Evolutionary conservation across 2,329 filamentous ascomycete species (phyloP), one percentile per base, ranked within the genome.

Genomic region (Drechslerella dactyloides): DNA sequence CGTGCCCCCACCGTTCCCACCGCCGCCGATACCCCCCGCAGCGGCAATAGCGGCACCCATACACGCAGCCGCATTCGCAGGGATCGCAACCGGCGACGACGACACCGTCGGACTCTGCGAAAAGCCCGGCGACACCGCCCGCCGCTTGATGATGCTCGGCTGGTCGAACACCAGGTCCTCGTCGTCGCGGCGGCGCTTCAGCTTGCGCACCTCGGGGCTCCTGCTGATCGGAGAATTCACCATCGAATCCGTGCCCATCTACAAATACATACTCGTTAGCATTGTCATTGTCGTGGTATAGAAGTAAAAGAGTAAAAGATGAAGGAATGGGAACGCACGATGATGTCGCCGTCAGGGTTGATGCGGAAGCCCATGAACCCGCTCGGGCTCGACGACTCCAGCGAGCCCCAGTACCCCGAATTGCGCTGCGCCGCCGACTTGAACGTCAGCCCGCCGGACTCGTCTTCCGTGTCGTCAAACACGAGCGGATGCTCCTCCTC

Each of bases 91-190:
- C 30, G 76, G 76, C 21, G 74, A 75, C 8, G 75, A 74, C 19
- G 74, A 73, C 40, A 76, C 69, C 19, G 74, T 75, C 23, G 76
- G 76, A 42, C 76, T 77, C 50, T 75, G 74, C 7, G 74, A 76
- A 35, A 77, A 69, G n/a, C 76, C 75, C 23, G 76, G 76, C 8
- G 74, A 75, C 1, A 77, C 76, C 27, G 76, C 76, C 51, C 76
- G 74, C 44, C 76, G 63, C 48, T 77, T 77, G 46, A 76, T 75
- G 51, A 75, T 74, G 15, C 73, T 73, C 56, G 74, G 75, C 17
- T 57, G 56, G 27, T 76, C 75, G 46, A 76, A 76, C 8, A 69
- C 60, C 53, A 58, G 15, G n/a, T 76, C 75, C 7, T 73, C 69
- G 19, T 73, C 60, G 17, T 65, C 69, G 4, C 69, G 48, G 27